Evolutionary conservation across 2,329 filamentous ascomycete genomes (phyloP).

Genomic region (Aspergillus sp.): DNA sequence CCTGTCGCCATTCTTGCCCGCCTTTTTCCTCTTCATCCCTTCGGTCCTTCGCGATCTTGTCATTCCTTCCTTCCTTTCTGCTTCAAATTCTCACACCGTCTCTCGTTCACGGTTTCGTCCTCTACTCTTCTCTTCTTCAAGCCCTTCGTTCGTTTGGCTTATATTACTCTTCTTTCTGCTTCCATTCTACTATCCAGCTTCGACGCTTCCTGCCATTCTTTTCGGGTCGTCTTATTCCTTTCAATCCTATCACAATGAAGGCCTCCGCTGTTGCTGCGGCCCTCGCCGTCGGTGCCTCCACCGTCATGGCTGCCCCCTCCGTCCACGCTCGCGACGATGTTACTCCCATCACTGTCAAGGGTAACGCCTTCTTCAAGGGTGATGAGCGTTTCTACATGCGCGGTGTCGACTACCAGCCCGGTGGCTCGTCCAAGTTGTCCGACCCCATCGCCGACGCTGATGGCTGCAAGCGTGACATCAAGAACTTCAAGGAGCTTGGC

Average conservation of each 20-base stretch:
- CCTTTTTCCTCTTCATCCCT: conserved; percentile 13
- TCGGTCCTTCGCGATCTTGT: conserved; percentile 10
- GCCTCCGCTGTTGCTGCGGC: conserved; percentile 42
- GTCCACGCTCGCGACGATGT: conserved; percentile 41
- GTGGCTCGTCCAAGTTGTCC: conserved; percentile 56
- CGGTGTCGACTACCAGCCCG: conserved; percentile 61
- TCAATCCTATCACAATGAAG: conserved; percentile 47
- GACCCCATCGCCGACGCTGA: conserved; percentile 72
- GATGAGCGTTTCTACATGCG: conserved; percentile 52
- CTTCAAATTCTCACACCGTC: conserved; percentile 15
- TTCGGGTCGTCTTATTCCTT: conserved; percentile 5
- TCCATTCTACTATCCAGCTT: conserved; percentile 3
- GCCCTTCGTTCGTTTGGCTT: conserved; percentile 5
- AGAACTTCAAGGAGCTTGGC: conserved; percentile 76
- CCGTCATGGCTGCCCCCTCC: conserved; percentile 41
- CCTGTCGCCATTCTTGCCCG: no score
- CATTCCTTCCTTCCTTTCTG: conserved; percentile 16
- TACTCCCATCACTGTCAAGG: conserved; percentile 57
- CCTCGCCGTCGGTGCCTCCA: conserved; percentile 43
- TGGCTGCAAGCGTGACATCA: conserved; percentile 73
- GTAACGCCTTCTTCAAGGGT: conserved; percentile 64
- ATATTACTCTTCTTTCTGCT: conserved; percentile 3
- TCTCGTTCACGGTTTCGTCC: conserved; percentile 13
- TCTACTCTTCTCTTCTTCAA: conserved; percentile 13
- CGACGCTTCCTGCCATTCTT: neutral